Percentiles rank a stretch among this genome's conserved stretches.
Conservation (phyloP, 2,329 filamentous ascomycete genomes). For the Lachnellula suecica region DNA sequence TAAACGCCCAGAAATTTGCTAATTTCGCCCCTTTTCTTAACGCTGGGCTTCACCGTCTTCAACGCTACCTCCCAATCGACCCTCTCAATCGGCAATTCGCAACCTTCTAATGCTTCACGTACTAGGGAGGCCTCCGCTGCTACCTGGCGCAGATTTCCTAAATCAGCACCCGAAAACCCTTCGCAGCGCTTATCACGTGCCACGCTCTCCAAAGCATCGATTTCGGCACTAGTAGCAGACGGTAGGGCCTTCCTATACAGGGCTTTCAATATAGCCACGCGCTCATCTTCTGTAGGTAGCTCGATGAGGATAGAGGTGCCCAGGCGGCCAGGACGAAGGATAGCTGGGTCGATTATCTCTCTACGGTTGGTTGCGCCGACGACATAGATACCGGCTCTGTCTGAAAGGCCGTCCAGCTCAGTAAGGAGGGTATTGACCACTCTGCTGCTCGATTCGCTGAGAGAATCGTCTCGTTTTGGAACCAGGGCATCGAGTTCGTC, state of each 20-base stretch:
- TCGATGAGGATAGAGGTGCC: slow-evolving; percentile 90
- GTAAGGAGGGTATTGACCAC: slow-evolving; percentile 95
- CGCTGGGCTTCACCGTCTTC: slow-evolving; percentile 32
- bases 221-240: slow-evolving; percentile 50
- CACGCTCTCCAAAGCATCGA: slow-evolving; percentile 57
- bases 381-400: slow-evolving; percentile 84
- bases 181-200: slow-evolving; percentile 67
- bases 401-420: slow-evolving; percentile 84
- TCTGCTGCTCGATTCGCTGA: slow-evolving; percentile 79
- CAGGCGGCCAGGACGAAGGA: slow-evolving; percentile 86
- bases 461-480: slow-evolving; percentile 74
- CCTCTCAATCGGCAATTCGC: slow-evolving; percentile 24
- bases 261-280: slow-evolving; percentile 82
- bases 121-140: slow-evolving; percentile 36
- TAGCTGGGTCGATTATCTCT: slow-evolving; percentile 94
- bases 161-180: slow-evolving; percentile 72
- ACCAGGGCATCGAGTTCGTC: slow-evolving; percentile 95
- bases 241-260: slow-evolving; percentile 54
- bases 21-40: too few relatives aligned
- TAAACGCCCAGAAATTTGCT: too few relatives aligned
- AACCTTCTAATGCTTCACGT: slow-evolving; percentile 28
- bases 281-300: slow-evolving; percentile 73
- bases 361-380: slow-evolving; percentile 94
- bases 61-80: slow-evolving; percentile 35
- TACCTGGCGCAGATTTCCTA: slow-evolving; percentile 49